A percentile compares a stretch with the other conserved stretches of the same genome.
Evolutionary conservation across 78 protist species (phyloP).

Genomic region (Dictyostelium citrinum): DNA sequence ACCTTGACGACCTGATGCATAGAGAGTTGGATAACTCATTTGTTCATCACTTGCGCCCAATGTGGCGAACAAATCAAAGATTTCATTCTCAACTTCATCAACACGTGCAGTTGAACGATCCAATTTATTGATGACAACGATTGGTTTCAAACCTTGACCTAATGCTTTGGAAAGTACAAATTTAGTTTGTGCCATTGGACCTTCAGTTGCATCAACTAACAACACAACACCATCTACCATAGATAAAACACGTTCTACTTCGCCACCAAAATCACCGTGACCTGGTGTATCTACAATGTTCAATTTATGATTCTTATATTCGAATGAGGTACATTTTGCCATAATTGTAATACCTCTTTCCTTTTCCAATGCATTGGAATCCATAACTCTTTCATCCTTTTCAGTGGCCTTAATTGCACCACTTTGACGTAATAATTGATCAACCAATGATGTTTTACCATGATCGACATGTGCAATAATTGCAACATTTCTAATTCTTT

Average conservation of each 20-base stretch:
- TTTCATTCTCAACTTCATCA: slow-evolving; percentile 85
- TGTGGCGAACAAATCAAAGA: slow-evolving; percentile 87
- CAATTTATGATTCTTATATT: slow-evolving; percentile 55
- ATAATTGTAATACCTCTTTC: slow-evolving; percentile 96
- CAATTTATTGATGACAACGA: slow-evolving; percentile 94
- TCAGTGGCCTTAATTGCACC: slow-evolving; percentile 49
- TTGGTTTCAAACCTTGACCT: slow-evolving; percentile 77
- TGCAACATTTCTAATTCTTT: slow-evolving; percentile 82
- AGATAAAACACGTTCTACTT: slow-evolving; percentile 90
- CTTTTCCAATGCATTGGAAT: slow-evolving; percentile 80
- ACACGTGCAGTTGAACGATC: slow-evolving; percentile 86
- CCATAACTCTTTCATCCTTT: slow-evolving; percentile 80
- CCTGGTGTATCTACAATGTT: slow-evolving; percentile 95
- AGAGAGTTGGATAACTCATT: slow-evolving; percentile 89
- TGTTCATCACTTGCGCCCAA: slow-evolving; percentile 92
- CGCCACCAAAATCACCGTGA: slow-evolving; percentile 96
- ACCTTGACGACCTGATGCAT: slow-evolving; percentile 91
- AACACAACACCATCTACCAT: slow-evolving; percentile 93
- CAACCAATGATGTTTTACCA: slow-evolving; percentile 80
- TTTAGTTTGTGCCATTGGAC: slow-evolving; percentile 94
- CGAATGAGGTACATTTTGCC: slow-evolving; percentile 85
- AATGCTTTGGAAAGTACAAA: slow-evolving; percentile 94
- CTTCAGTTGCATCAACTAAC: slow-evolving; percentile 95
- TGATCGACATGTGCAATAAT: slow-evolving; percentile 87
- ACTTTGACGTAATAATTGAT: slow-evolving; percentile 66